Evolutionary conservation across 495 filamentous ascomycete genomes (phyloP), one percentile per base, ranked within the genome.

Genomic region (Aspergillus sclerotioniger): DNA sequence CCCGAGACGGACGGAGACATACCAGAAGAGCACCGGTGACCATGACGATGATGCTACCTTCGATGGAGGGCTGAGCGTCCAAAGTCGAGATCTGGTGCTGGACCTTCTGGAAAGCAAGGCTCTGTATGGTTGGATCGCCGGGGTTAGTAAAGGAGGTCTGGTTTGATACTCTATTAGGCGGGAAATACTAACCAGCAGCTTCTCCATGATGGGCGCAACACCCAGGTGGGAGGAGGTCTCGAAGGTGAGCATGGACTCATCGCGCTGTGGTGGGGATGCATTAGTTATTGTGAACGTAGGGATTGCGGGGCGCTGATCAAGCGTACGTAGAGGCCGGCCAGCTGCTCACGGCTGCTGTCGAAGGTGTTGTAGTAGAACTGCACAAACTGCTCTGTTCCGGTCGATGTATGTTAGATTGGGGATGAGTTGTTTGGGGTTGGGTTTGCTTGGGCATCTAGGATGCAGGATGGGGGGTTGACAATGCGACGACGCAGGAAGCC

Each of bases 161-260:
- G 10, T n/a, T 28, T 48, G 15, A 25, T 21, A 3, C 32, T 48
- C 3, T 35, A 28, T 35, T 9, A 10, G 5, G 16, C 31, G 10
- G 10, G 16, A 21, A 15, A 3, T 13, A 72, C 83, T 60, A 75
- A 97, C 93, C 43, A 62, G 64, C 54, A 96, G 79, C 81, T 97
- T 96, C 67, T 89, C 82, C 37, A 86, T 69, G 67, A 98, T 97
- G 1, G 54, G 62, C 1, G 20, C 57, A 3, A 75, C 69, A 58
- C 92, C 92, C 60, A 80, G 76, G 32, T 81, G 57, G 13, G 85
- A 78, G 29, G 63, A 51, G 33, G 75, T 82, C 82, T 98, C 90
- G 69, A 96, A 98, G 25, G 93, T 98, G 79, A 98, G 80, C 88
- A 95, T 95, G 43, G 94, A 98, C 44, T 87, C 69, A 1, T 87